Evolutionary conservation across 179 eudicot genomes (phyloP).

Genomic region (Vitellaria paradoxa): DNA sequence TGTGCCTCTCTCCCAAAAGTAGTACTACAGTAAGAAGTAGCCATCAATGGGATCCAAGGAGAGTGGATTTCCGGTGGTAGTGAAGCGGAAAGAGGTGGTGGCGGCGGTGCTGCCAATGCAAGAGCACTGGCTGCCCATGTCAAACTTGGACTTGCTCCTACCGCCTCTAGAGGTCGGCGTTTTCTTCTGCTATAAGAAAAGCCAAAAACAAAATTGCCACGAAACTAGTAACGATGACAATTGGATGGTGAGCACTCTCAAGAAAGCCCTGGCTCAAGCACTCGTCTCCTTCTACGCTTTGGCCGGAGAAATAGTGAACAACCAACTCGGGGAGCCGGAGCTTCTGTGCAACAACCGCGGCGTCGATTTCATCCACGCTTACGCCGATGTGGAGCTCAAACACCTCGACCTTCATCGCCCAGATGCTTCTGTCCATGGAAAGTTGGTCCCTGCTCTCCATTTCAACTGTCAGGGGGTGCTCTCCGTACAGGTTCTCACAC

Average conservation of each 20-base stretch:
- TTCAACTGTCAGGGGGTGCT: constrained; percentile 42
- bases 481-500: constrained; percentile 45
- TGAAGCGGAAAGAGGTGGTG: constrained; percentile 28
- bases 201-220: background rate
- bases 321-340: constrained; percentile 55
- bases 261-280: constrained; percentile 45
- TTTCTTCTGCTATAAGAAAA: constrained; percentile 49
- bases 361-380: constrained; percentile 52
- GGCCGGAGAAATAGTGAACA: constrained; percentile 46
- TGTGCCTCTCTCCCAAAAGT: background rate
- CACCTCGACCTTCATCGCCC: constrained; percentile 44
- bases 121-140: constrained; percentile 53
- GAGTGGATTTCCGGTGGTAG: constrained; percentile 18
- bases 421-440: constrained; percentile 40
- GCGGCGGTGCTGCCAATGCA: constrained; percentile 50
- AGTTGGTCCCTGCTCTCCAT: constrained; percentile 35
- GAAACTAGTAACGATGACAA: background rate
- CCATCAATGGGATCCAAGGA: background rate
- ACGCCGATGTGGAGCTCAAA: constrained; percentile 36
- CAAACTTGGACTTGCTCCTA: constrained; percentile 61
- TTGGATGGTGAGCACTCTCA: constrained; percentile 25
- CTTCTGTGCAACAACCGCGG: constrained; percentile 60
- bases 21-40: background rate
- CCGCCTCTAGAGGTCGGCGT: constrained; percentile 56
- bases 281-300: constrained; percentile 44